phyloP scores from a whole-genome alignment of 192 early-diverging fungal genomes.

The Geosiphon pyriformis region DNA sequence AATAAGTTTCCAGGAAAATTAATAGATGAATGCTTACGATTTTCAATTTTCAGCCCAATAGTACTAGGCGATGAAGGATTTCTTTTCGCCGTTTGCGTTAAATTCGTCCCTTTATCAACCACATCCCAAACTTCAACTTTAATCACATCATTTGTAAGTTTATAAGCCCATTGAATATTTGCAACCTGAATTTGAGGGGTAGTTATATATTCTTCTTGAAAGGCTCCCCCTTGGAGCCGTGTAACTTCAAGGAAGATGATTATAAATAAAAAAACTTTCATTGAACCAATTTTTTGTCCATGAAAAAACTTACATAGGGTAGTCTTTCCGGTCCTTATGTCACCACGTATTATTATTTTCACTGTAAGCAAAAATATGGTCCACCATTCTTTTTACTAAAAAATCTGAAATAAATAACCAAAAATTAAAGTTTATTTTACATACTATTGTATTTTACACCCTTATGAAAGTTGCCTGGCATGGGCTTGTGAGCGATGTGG shows the following conservation, averaged over 20 bases:
- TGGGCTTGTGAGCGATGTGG: conserved; percentile 26
- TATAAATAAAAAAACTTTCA: neutral
- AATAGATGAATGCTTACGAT: too few relatives aligned
- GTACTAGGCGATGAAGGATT: neutral
- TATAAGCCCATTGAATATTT: conserved; percentile 56
- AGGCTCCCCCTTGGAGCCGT: conserved; percentile 46
- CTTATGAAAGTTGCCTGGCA: conserved; percentile 33
- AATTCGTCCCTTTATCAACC: conserved; percentile 46
- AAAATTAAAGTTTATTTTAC: neutral
- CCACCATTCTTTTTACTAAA: neutral
- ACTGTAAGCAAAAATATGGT: conserved; percentile 29
- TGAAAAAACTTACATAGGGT: conserved; percentile 43
- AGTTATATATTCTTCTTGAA: conserved; percentile 38
- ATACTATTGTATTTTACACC: conserved; percentile 47
- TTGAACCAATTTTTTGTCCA: conserved; percentile 12
- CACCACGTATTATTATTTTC: conserved; percentile 56
- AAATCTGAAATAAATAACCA: neutral
- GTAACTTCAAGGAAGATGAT: conserved; percentile 31
- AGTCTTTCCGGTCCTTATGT: conserved; percentile 54
- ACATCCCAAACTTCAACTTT: conserved; percentile 62
- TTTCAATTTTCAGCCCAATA: conserved; percentile 32
- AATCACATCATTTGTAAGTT: conserved; percentile 51
- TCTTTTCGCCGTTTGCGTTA: conserved; percentile 21
- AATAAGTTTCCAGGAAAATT: too few relatives aligned
- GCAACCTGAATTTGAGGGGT: conserved; percentile 57